phyloP scores from a whole-genome alignment of 345 rosid genomes.

The Syzygium jambos region DNA sequence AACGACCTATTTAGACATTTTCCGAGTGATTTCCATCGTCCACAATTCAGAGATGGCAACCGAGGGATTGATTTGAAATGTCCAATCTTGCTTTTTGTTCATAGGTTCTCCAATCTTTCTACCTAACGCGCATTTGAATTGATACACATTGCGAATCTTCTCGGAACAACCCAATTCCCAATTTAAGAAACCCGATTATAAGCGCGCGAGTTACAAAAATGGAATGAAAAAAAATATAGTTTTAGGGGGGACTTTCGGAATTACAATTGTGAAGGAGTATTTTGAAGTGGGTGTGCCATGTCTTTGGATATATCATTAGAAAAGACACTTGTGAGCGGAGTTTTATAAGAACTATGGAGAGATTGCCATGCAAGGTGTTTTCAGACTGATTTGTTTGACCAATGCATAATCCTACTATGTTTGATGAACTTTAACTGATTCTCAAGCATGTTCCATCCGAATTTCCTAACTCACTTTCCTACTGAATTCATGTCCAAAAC shows the following conservation, averaged over 20 bases:
- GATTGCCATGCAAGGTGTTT: neutral
- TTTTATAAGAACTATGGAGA: neutral
- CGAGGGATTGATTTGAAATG: neutral
- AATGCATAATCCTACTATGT: neutral
- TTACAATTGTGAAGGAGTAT: too few relatives aligned
- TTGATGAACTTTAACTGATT: neutral
- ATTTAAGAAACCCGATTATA: too few relatives aligned
- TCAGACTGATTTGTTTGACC: fast-evolving
- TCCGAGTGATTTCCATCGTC: neutral
- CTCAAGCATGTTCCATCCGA: neutral
- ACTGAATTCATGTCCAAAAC: too few relatives aligned
- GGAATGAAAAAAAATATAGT: neutral
- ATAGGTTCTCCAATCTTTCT: neutral
- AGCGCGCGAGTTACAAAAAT: neutral
- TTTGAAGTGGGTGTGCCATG: neutral
- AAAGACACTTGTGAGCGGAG: neutral
- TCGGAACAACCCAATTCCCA: neutral
- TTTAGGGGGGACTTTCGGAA: too few relatives aligned
- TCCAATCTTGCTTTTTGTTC: neutral
- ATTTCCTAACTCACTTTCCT: neutral
- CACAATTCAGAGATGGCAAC: neutral
- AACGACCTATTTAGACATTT: neutral
- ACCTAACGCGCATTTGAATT: neutral
- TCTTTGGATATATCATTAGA: too few relatives aligned
- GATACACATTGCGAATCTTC: neutral